phyloP scores from a whole-genome alignment of 2,329 filamentous ascomycete genomes.

The Sphaerulina vaccinii region DNA sequence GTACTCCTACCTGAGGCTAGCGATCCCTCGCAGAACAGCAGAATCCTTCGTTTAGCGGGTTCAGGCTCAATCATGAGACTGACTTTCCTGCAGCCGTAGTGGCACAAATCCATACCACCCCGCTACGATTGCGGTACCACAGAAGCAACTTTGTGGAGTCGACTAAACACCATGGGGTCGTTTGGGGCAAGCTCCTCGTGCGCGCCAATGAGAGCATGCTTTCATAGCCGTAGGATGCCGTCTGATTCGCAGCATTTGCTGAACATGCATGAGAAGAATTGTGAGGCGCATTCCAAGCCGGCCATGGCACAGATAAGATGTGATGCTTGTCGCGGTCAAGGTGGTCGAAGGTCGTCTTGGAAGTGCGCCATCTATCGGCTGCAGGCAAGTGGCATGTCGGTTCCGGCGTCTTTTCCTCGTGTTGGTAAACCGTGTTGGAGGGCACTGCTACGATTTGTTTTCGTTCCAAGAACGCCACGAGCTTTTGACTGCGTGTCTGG shows the following conservation, averaged over 20 bases:
- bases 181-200: background rate
- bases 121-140: background rate
- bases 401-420: too few species aligned
- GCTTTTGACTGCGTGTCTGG: background rate
- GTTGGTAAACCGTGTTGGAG: background rate
- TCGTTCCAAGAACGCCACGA: slow-evolving; percentile 4
- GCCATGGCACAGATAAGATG: slow-evolving; percentile 8
- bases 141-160: too few species aligned
- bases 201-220: background rate
- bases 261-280: background rate
- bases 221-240: background rate
- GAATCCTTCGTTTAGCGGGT: background rate
- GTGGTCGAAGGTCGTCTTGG: slow-evolving; percentile 1
- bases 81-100: background rate
- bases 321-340: slow-evolving; percentile 10
- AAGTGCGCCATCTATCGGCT: background rate
- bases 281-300: slow-evolving; percentile 4
- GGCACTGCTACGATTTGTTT: slow-evolving; percentile 1
- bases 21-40: too few species aligned
- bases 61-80: background rate
- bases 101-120: background rate
- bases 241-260: background rate
- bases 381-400: too few species aligned
- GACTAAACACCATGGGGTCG: background rate
- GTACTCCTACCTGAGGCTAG: background rate